phyloP scores from a whole-genome alignment of 495 filamentous ascomycete genomes.

The Talaromyces stipitatus region DNA sequence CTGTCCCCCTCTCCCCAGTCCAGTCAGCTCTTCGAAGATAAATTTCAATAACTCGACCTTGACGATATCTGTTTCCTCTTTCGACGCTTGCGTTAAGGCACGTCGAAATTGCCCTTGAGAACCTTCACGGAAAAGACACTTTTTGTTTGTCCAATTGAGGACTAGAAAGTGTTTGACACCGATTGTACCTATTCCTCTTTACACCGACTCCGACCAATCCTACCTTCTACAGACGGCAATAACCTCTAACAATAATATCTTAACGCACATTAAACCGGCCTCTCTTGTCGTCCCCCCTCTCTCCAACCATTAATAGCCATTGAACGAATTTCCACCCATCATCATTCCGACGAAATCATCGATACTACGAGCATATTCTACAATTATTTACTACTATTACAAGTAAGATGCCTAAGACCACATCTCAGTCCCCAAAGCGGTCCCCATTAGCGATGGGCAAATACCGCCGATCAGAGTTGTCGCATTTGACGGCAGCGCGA shows the following conservation, averaged over 20 bases:
- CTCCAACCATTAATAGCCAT: too few relatives aligned
- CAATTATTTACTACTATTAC: neutral
- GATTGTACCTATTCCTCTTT: conserved; percentile 10
- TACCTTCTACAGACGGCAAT: neutral
- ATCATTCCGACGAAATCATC: neutral
- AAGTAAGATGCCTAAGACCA: conserved; percentile 22
- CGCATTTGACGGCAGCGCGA: conserved; percentile 1
- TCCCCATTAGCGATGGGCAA: conserved; percentile 17
- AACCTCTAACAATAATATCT: neutral
- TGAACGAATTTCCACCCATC: neutral
- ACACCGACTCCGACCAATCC: neutral
- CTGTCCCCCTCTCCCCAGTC: conserved; percentile 70
- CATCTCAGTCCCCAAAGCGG: conserved; percentile 23
- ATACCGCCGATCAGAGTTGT: conserved; percentile 15
- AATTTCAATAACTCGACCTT: conserved; percentile 54
- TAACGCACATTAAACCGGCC: too few relatives aligned
- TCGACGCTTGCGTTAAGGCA: conserved; percentile 38
- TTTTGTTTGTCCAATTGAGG: conserved; percentile 22
- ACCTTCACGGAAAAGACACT: conserved; percentile 35
- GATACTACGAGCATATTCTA: neutral
- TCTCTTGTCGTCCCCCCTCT: neutral
- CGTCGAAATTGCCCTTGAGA: conserved; percentile 39
- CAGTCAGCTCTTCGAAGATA: conserved; percentile 68
- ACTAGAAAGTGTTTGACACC: conserved; percentile 32
- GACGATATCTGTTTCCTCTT: conserved; percentile 66